Base-by-base conservation (phyloP, 768 basidiomycete genomes). In the Hericium coralloides region DNA sequence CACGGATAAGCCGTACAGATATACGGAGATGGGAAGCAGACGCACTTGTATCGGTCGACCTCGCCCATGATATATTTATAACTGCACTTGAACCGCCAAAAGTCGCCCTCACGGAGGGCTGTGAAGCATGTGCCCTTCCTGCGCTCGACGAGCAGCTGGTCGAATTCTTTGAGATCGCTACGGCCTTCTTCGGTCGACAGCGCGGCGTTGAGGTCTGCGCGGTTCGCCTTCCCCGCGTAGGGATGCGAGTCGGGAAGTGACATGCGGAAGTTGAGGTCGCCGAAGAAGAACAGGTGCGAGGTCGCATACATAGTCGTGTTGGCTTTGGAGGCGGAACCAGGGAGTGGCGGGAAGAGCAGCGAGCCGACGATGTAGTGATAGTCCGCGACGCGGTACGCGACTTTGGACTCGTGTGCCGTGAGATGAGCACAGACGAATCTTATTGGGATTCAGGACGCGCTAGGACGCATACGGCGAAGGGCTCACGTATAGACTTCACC, bases 391-490 rank as follows among this genome's bases (percentile, higher is more conserved):
- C 95, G 82, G 17, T 73, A 67, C 25, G 75, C 68, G 56, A 94
- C 72, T 56, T 87, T 81, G 41, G 79, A 70, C 38, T 82, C 82
- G 66, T 92, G 86, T 3, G 95, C 87, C 3, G 92, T 89, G 58
- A 99, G 77, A 74, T 99, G 95, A 14, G 92, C 91, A 66, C 85
- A 86, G 26, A 97, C 89, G 64, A 99, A 98, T 14, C 93, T 97
- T 62, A 58, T 18, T 18, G 43, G 9, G 12, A 12, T 52, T 58
- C 31, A 62, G 15, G 31, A 39, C n/a, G 23, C 10, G 23, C 18
- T 53, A 52, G 57, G 52, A 55, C 25, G 31, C 20, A 15, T 38
- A 45, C 49, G 25, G 22, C 18, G 25, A 12, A 50, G 15, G 15
- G 14, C 89, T 67, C 73, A 95, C 92, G 92, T 95, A 73, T 83